These are phyloP conservation scores for Phialemonium atrogriseum DNA, from an alignment of 2,329 filamentous ascomycete genomes.

Conservation along the genomic window DNA sequence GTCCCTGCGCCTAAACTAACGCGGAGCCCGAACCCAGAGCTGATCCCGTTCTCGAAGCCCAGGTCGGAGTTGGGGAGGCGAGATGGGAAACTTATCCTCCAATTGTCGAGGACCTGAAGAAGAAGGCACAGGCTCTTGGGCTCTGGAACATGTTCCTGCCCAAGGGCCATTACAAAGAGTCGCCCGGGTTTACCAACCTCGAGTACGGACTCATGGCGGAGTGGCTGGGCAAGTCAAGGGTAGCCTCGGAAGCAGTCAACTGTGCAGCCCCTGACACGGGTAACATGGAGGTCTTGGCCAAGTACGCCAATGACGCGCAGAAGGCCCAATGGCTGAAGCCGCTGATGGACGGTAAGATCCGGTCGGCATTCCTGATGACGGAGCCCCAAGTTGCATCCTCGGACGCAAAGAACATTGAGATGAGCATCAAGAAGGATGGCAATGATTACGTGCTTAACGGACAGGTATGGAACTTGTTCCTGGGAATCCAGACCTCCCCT, in stretches of 20 bases:
- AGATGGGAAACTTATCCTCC: slow-evolving; percentile 75
- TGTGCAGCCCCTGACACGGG: slow-evolving; percentile 87
- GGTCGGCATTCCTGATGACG: slow-evolving; percentile 90
- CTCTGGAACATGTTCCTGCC: slow-evolving; percentile 99
- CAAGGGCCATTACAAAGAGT: slow-evolving; percentile 90
- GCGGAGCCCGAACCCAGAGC: slow-evolving; percentile 37
- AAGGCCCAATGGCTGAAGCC: slow-evolving; percentile 78
- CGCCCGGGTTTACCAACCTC: slow-evolving; percentile 87
- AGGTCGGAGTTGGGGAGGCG: slow-evolving; percentile 65
- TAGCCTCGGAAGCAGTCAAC: slow-evolving; percentile 81
- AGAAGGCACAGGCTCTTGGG: slow-evolving; percentile 70
- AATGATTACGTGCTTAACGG: slow-evolving; percentile 90
- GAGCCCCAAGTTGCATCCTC: slow-evolving; percentile 82
- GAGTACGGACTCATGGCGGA: slow-evolving; percentile 99
- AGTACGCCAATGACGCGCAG: slow-evolving; percentile 79
- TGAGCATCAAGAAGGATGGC: slow-evolving; percentile 75
- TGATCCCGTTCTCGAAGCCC: slow-evolving; percentile 71
- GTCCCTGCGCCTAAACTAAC: slow-evolving; percentile 13
- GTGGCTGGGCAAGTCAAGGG: slow-evolving; percentile 77
- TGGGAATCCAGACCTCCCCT: slow-evolving; percentile 10
- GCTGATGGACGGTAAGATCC: slow-evolving; percentile 74
- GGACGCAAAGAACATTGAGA: slow-evolving; percentile 87
- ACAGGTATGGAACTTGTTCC: slow-evolving; percentile 48
- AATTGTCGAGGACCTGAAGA: slow-evolving; percentile 84
- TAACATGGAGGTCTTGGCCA: slow-evolving; percentile 92